Conservation (phyloP, 2,329 filamentous ascomycete genomes). For the Aspergillus cejpii region DNA sequence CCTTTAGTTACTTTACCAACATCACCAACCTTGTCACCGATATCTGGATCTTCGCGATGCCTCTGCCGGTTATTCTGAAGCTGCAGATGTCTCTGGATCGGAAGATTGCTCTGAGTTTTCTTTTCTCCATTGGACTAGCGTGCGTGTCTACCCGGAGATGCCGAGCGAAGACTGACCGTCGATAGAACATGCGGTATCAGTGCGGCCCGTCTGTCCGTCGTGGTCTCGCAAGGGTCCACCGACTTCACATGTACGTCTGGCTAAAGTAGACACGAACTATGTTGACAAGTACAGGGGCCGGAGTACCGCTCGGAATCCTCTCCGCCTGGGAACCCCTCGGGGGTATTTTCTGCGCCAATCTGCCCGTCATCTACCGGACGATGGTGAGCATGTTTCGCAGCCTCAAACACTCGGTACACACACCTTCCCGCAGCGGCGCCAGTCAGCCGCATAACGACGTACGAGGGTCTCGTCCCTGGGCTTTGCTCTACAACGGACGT, state of each 20-base stretch:
- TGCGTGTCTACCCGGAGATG: not conserved
- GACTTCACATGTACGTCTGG: constrained; percentile 4
- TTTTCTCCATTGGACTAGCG: constrained; percentile 12
- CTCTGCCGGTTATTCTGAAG: constrained; percentile 10
- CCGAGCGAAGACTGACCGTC: not conserved
- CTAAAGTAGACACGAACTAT: too few species aligned
- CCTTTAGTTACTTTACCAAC: constrained; percentile 14
- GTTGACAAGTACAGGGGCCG: not conserved
- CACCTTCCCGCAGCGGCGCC: not conserved
- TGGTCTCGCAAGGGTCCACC: constrained; percentile 1
- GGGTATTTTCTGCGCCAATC: constrained; percentile 9
- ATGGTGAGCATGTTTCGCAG: not conserved
- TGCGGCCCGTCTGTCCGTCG: constrained; percentile 5
- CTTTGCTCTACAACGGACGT: not conserved
- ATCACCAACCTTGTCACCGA: constrained; percentile 13
- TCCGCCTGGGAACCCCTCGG: constrained; percentile 10
- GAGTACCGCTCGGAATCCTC: constrained; percentile 6
- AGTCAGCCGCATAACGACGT: not conserved
- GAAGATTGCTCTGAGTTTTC: constrained; percentile 11
- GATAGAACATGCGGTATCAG: constrained; percentile 7
- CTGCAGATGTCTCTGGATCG: constrained; percentile 8
- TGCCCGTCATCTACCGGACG: constrained; percentile 5
- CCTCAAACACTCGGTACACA: not conserved
- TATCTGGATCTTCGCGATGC: constrained; percentile 14
- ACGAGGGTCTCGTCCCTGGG: not conserved